Conservation (phyloP, 176 grass and related monocot genomes). For the Oryza nivara region DNA sequence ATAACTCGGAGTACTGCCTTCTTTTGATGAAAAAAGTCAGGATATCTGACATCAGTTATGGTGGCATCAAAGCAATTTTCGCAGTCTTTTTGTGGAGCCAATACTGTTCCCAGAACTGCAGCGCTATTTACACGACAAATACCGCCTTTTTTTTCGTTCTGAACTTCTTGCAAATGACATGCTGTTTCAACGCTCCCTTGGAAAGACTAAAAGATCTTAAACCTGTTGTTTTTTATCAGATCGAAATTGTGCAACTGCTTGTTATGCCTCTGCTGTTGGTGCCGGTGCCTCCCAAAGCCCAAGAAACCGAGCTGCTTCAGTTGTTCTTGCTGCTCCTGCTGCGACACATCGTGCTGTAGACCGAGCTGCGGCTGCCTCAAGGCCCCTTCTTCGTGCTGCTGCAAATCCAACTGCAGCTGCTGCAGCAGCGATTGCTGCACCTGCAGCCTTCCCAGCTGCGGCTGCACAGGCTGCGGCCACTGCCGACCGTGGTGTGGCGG, state of each 20-base stretch:
- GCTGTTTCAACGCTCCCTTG: neutral
- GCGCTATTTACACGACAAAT: neutral
- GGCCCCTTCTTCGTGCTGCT: conserved; percentile 22
- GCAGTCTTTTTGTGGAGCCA: conserved; percentile 8
- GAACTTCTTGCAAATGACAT: neutral
- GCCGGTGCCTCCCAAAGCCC: conserved; percentile 45
- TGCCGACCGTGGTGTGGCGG: conserved; percentile 36
- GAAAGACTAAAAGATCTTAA: neutral
- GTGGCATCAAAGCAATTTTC: conserved; percentile 10
- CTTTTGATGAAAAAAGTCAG: conserved; percentile 2
- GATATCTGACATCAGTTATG: neutral
- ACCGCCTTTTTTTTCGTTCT: neutral
- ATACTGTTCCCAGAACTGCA: neutral
- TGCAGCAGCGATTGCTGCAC: conserved; percentile 23
- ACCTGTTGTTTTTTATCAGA: conserved; percentile 38
- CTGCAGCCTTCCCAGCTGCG: conserved; percentile 48
- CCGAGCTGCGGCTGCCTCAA: conserved; percentile 42
- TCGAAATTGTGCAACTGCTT: conserved; percentile 57
- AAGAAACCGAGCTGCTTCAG: conserved; percentile 36
- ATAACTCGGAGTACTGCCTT: neutral
- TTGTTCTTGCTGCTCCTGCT: conserved; percentile 50
- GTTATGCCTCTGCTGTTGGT: conserved; percentile 66
- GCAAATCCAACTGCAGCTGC: conserved; percentile 30
- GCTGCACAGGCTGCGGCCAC: neutral
- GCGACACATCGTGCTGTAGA: conserved; percentile 42